These are phyloP conservation scores for Pyrus pyrifolia DNA, from an alignment of 306 rosid species.

Conservation along the genomic window DNA sequence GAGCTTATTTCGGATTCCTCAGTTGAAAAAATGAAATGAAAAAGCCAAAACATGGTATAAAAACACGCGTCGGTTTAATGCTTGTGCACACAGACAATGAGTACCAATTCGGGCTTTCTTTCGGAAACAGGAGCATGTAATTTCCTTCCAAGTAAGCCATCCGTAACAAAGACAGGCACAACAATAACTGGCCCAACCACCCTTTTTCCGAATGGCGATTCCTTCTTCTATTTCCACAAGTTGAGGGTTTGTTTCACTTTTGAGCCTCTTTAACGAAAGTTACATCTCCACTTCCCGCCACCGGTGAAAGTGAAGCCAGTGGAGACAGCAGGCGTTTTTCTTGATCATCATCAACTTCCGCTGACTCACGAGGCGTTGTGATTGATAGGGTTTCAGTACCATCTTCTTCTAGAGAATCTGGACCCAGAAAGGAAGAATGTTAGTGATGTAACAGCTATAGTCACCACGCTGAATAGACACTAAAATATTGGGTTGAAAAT, in stretches of 20 bases:
- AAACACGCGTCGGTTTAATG: background rate
- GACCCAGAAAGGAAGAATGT: constrained; percentile 10
- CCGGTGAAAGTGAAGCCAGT: constrained; percentile 21
- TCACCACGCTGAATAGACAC: background rate
- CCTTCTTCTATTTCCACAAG: background rate
- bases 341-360: constrained; percentile 53
- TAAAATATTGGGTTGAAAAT: background rate
- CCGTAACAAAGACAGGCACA: background rate
- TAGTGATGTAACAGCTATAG: constrained; percentile 1
- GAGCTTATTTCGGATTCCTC: background rate
- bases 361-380: constrained; percentile 35
- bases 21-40: background rate
- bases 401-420: constrained; percentile 46
- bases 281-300: constrained; percentile 37
- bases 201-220: background rate
- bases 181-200: background rate
- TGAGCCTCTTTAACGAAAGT: constrained; percentile 51
- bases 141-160: background rate
- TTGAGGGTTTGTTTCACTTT: constrained; percentile 9
- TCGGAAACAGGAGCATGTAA: background rate
- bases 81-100: background rate
- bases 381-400: constrained; percentile 44
- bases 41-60: background rate
- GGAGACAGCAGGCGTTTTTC: constrained; percentile 59
- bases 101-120: constrained; percentile 3